These are phyloP conservation scores for Simmondsia chinensis DNA, from an alignment of 148 eudicot species.

Conservation along the genomic window DNA sequence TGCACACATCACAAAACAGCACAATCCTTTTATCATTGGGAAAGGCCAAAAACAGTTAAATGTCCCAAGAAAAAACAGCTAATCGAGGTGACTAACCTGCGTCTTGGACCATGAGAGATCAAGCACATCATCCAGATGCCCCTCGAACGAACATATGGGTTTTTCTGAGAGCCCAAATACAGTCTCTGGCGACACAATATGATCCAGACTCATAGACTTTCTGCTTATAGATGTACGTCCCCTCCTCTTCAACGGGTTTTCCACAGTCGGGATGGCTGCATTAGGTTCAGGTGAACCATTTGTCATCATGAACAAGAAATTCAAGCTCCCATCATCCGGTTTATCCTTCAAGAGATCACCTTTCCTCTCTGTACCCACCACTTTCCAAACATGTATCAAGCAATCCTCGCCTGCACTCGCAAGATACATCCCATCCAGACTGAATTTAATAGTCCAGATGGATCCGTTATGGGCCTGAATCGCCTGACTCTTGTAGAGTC, in stretches of 20 bases:
- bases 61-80: neutral
- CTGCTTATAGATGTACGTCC: slow-evolving; percentile 75
- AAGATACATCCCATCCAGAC: slow-evolving; percentile 84
- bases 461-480: slow-evolving; percentile 89
- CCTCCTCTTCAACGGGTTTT: slow-evolving; percentile 47
- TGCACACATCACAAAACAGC: too few species aligned
- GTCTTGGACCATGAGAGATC: slow-evolving; percentile 97
- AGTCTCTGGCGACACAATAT: slow-evolving; percentile 63
- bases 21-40: too few species aligned
- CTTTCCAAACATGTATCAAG: slow-evolving; percentile 88
- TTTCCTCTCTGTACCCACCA: slow-evolving; percentile 63
- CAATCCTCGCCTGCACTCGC: slow-evolving; percentile 98
- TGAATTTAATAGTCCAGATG: slow-evolving; percentile 86
- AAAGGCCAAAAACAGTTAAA: too few species aligned
- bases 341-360: slow-evolving; percentile 67
- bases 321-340: slow-evolving; percentile 72
- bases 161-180: slow-evolving; percentile 82
- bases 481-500: slow-evolving; percentile 74
- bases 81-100: slow-evolving; percentile 49
- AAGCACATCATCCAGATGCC: slow-evolving; percentile 85
- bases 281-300: slow-evolving; percentile 73
- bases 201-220: slow-evolving; percentile 74
- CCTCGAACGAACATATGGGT: slow-evolving; percentile 83
- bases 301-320: slow-evolving; percentile 38
- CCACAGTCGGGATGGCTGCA: slow-evolving; percentile 38